Evolutionary conservation across 2,329 filamentous ascomycete genomes (phyloP).

Genomic region (Aspergillus calidoustus): DNA sequence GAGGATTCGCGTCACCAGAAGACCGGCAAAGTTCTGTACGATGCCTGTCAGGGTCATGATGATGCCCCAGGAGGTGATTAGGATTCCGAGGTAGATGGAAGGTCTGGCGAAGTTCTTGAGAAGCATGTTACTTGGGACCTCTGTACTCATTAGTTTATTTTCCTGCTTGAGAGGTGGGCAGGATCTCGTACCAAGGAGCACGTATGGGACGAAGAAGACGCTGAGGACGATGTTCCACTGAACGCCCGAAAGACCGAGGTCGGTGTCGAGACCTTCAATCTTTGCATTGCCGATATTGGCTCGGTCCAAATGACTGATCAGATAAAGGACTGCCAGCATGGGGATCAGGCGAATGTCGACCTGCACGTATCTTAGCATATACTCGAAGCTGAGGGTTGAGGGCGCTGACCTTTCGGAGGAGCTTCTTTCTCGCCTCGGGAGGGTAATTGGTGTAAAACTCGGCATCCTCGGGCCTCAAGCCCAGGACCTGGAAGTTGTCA

Average conservation of each 20-base stretch:
- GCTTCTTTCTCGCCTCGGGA: constrained; percentile 26
- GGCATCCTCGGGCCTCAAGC: constrained; percentile 34
- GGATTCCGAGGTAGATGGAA: constrained; percentile 33
- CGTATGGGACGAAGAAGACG: constrained; percentile 18
- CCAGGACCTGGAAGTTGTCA: constrained; percentile 36
- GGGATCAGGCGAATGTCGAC: constrained; percentile 26
- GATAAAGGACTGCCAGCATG: constrained; percentile 27
- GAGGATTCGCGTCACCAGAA: constrained; percentile 17
- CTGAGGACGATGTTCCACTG: constrained; percentile 30
- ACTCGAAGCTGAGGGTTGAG: not conserved
- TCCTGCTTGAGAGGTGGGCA: not conserved
- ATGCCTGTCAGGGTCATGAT: constrained; percentile 57
- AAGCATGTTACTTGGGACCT: constrained; percentile 26
- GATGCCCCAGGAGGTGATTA: constrained; percentile 47
- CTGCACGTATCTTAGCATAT: not conserved
- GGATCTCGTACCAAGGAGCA: constrained; percentile 17
- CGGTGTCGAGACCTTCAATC: constrained; percentile 28
- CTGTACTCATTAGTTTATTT: constrained; percentile 4
- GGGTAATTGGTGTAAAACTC: constrained; percentile 37
- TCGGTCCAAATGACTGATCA: constrained; percentile 34
- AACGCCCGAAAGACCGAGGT: constrained; percentile 27
- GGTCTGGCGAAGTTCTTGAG: constrained; percentile 31
- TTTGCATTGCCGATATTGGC: constrained; percentile 39
- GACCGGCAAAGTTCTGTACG: constrained; percentile 43
- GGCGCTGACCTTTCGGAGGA: constrained; percentile 22